Base-by-base conservation (phyloP, 345 rosid genomes). In the Rhizophora apiculata region DNA sequence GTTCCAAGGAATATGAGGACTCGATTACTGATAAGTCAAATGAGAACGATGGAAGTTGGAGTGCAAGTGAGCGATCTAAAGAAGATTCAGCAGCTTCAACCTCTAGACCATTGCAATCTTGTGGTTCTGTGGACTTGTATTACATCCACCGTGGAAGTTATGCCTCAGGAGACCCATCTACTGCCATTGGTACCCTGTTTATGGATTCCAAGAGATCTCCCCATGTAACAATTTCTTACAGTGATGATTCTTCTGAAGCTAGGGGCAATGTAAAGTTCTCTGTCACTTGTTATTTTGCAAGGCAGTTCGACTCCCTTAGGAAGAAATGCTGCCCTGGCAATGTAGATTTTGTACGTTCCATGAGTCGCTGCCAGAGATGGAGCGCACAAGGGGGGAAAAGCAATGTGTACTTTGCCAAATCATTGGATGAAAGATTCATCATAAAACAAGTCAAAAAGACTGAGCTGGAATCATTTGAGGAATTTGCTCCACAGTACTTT, bases 331-430 rank as follows among this genome's bases (percentile, higher is more conserved):
- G 98, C 73, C 94, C 96, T 8, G 82, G 75, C 48, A 88, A 85
- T 72, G 80, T 92, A 32, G 97, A 96, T 80, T 89, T 90, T 62
- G 78, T 96, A 58, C 82, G 95, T 60, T 96, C 98, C 21, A 72
- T 96, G 85, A 89, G 97, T 75, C 97, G 98, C 48, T 86, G 96
- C 67, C 87, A 76, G 72, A 89, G 82, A 74, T 96, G 99, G 99
- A 83, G 80, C 70, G 99, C 98, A 5, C 95, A 96, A 78, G 99
- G 99, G 68, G 99, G 99, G 15, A 92, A 96, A 79, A 92, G 96
- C 84, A 96, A 92, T 64, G 99, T 90, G 16, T 92, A 90, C 75
- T 96, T 96, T 36, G 98, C 97, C 26, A 96, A 85, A 81, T 89
- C 99, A 8, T 75, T 92, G 77, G 98, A 92, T 73, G 98, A 92